phyloP scores from a whole-genome alignment of 495 filamentous ascomycete genomes.

The Choiromyces venosus region DNA sequence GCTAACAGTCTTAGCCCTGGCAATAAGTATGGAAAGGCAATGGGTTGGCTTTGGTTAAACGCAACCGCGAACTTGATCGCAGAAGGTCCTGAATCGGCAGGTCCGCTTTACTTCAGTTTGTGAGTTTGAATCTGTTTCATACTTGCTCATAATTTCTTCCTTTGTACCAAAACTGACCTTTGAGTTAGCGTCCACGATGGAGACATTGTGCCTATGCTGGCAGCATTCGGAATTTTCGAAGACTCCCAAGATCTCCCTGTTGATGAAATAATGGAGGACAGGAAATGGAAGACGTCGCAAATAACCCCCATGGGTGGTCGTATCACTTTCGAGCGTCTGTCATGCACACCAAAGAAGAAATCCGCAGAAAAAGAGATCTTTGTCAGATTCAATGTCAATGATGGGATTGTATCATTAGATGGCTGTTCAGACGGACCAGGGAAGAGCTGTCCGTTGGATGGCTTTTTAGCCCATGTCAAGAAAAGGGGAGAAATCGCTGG shows the following conservation, averaged over 20 bases:
- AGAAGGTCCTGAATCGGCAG: slow-evolving; percentile 47
- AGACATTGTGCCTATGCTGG: slow-evolving; percentile 55
- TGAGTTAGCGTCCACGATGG: slow-evolving; percentile 54
- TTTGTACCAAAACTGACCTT: slow-evolving; percentile 2
- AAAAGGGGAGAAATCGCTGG: slow-evolving; percentile 40
- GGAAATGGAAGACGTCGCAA: slow-evolving; percentile 54
- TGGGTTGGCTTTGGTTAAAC: slow-evolving; percentile 62
- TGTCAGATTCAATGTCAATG: slow-evolving; percentile 57
- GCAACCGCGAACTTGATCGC: slow-evolving; percentile 52
- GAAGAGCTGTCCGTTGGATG: slow-evolving; percentile 49
- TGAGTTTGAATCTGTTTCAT: slow-evolving; percentile 39
- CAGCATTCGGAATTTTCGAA: slow-evolving; percentile 53
- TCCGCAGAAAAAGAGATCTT: slow-evolving; percentile 38
- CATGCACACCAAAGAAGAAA: slow-evolving; percentile 40
- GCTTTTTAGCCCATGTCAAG: slow-evolving; percentile 48
- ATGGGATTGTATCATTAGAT: slow-evolving; percentile 52
- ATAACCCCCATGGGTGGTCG: slow-evolving; percentile 57
- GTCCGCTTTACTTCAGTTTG: slow-evolving; percentile 57
- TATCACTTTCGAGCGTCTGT: slow-evolving; percentile 53
- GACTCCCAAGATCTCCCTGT: slow-evolving; percentile 48
- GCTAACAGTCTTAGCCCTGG: slow-evolving; percentile 44
- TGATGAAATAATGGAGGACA: slow-evolving; percentile 44
- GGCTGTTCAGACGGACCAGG: slow-evolving; percentile 53
- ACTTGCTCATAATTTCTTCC: neutral
- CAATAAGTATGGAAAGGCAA: slow-evolving; percentile 52